Percentiles rank a stretch among this genome's conserved stretches.
These are phyloP conservation scores for Cyclanthera cordifolia DNA, from an alignment of 306 rosid genomes.

Conservation along the genomic window DNA sequence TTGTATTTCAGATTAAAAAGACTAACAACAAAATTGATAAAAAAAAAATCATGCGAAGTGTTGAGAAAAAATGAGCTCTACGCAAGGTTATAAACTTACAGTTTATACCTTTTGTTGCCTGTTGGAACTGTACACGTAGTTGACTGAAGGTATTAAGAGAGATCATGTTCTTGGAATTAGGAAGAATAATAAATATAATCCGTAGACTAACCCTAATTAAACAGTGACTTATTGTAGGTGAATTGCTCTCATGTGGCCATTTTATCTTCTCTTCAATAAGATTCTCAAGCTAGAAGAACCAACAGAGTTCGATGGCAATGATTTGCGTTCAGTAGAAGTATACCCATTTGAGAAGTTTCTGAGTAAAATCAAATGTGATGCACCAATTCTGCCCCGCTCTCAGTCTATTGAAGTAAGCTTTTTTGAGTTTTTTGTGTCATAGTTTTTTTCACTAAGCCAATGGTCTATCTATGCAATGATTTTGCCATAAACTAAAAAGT, in stretches of 20 bases:
- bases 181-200: neutral
- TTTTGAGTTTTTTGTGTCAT: conserved; percentile 8
- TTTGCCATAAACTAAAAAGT: neutral
- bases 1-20: neutral
- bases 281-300: conserved; percentile 42
- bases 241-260: conserved; percentile 72
- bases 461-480: neutral
- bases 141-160: neutral
- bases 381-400: conserved; percentile 30
- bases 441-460: neutral
- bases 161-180: neutral
- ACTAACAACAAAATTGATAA: neutral
- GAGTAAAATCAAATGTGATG: conserved; percentile 23
- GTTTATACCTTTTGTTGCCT: neutral
- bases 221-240: conserved; percentile 14
- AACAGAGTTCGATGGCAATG: conserved; percentile 28
- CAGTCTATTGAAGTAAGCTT: conserved; percentile 57
- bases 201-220: neutral
- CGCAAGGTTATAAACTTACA: neutral
- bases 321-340: conserved; percentile 33
- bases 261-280: conserved; percentile 57
- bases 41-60: neutral
- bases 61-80: neutral
- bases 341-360: conserved; percentile 29
- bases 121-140: neutral